Percentiles rank a stretch among this genome's conserved stretches.
Evolutionary conservation across 2,329 filamentous ascomycete species (phyloP).

Genomic region (Knoxdaviesia capensis): DNA sequence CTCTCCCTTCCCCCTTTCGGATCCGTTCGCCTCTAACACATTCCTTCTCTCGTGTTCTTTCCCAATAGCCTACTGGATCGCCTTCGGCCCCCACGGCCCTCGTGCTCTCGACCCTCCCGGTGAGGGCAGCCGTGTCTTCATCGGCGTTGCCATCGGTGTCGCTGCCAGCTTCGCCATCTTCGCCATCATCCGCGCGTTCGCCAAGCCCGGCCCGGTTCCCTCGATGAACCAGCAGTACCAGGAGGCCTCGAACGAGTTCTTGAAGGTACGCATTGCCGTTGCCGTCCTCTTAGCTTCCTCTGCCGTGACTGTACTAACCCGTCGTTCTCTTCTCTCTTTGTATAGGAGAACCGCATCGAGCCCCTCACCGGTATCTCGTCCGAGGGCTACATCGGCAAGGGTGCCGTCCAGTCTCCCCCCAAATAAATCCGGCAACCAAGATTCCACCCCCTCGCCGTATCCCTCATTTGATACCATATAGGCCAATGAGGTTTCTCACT

Average conservation of each 20-base stretch:
- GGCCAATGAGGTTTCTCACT: no score
- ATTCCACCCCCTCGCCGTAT: neutral
- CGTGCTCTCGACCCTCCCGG: slow-evolving; percentile 67
- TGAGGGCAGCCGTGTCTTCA: slow-evolving; percentile 60
- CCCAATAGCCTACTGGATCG: slow-evolving; percentile 87
- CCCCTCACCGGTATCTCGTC: slow-evolving; percentile 70
- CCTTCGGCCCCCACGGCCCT: slow-evolving; percentile 90
- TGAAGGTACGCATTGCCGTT: slow-evolving; percentile 45
- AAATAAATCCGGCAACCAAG: slow-evolving; percentile 6
- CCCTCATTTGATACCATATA: no score
- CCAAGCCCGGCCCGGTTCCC: slow-evolving; percentile 43
- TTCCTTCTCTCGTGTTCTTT: neutral
- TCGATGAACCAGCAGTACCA: slow-evolving; percentile 98
- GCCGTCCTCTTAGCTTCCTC: neutral
- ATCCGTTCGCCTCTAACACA: neutral
- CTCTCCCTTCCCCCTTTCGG: neutral
- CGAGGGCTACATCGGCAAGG: slow-evolving; percentile 58
- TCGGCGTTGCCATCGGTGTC: slow-evolving; percentile 51
- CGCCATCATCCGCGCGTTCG: slow-evolving; percentile 48
- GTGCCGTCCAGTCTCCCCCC: slow-evolving; percentile 54
- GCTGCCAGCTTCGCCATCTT: slow-evolving; percentile 52
- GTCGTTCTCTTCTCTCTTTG: slow-evolving; percentile 3
- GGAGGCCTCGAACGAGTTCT: slow-evolving; percentile 82
- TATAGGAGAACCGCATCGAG: slow-evolving; percentile 63
- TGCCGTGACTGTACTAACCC: slow-evolving; percentile 3